A percentile compares a stretch with the other conserved stretches of the same genome.
Conservation (phyloP, 2,329 filamentous ascomycete genomes). For the Fusarium sp. region DNA sequence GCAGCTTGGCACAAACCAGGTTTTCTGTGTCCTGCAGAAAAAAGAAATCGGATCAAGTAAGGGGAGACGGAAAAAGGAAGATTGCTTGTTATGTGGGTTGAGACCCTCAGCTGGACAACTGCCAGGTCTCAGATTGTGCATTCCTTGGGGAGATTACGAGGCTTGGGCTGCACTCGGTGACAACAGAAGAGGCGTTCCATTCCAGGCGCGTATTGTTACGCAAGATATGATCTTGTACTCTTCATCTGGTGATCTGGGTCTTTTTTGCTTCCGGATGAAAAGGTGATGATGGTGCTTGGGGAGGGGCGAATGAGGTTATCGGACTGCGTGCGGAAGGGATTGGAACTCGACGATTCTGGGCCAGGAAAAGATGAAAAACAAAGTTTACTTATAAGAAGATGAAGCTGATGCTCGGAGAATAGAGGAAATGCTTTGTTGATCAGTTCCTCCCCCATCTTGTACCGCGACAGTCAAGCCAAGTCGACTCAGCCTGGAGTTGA, state of each 20-base stretch:
- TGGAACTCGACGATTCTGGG: not conserved
- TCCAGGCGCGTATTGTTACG: conserved; percentile 7
- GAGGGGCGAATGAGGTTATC: not conserved
- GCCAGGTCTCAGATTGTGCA: conserved; percentile 23
- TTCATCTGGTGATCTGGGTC: not conserved
- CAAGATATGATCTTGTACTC: not conserved
- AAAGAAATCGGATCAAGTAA: not conserved
- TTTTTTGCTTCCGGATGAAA: conserved; percentile 14
- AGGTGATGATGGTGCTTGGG: not conserved
- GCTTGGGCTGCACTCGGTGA: conserved; percentile 1
- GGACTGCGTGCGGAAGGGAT: conserved; percentile 7
- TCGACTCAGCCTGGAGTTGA: not conserved
- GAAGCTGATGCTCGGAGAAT: not conserved
- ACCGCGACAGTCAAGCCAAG: not conserved
- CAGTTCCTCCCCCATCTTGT: not conserved
- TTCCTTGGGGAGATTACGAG: conserved; percentile 32
- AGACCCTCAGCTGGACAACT: not conserved
- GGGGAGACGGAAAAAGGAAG: not conserved
- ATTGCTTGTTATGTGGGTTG: not conserved
- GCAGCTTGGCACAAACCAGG: not conserved
- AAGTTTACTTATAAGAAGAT: not conserved
- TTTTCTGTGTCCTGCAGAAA: not conserved
- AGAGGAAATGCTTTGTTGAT: not conserved
- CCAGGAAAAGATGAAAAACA: not conserved
- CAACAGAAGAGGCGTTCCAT: conserved; percentile 9